Conservation (phyloP, 2,329 filamentous ascomycete genomes). For the Colletotrichum destructivum region DNA sequence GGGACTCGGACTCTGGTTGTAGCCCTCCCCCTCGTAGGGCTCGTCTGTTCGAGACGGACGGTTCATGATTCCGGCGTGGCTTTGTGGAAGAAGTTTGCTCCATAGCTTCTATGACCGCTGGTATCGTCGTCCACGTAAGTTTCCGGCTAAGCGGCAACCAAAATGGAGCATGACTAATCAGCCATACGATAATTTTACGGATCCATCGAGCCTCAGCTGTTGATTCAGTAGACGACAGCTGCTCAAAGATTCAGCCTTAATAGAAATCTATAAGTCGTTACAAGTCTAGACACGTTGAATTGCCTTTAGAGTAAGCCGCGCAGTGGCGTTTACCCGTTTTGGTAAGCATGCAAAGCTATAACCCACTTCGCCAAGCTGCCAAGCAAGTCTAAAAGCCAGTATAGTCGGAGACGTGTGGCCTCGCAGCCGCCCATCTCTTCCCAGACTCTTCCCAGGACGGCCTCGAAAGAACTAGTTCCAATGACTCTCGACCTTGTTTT, state of each 20-base stretch:
- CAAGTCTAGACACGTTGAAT: too few species aligned
- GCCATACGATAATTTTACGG: slow-evolving; percentile 4
- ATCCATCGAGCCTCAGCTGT: background rate
- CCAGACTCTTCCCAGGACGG: background rate
- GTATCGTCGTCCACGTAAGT: slow-evolving; percentile 1
- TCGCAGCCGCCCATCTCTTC: background rate
- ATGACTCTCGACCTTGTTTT: background rate
- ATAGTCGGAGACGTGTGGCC: background rate
- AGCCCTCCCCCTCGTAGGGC: slow-evolving; percentile 48
- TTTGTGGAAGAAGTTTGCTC: background rate
- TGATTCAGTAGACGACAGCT: background rate
- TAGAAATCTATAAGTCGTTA: too few species aligned
- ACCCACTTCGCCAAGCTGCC: slow-evolving; percentile 4
- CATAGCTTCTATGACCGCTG: background rate
- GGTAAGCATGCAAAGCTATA: background rate
- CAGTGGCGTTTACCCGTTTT: background rate
- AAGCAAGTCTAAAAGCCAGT: background rate
- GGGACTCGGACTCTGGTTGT: slow-evolving; percentile 64
- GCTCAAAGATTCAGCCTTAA: background rate
- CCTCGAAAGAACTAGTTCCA: too few species aligned
- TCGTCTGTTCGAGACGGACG: slow-evolving; percentile 44
- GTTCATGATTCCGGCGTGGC: slow-evolving; percentile 33
- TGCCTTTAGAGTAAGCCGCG: too few species aligned
- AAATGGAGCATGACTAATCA: slow-evolving; percentile 17
- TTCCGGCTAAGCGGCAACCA: slow-evolving; percentile 14